These are phyloP conservation scores for Mortierella alpina DNA, from an alignment of 192 early-diverging fungal genomes.

Conservation along the genomic window DNA sequence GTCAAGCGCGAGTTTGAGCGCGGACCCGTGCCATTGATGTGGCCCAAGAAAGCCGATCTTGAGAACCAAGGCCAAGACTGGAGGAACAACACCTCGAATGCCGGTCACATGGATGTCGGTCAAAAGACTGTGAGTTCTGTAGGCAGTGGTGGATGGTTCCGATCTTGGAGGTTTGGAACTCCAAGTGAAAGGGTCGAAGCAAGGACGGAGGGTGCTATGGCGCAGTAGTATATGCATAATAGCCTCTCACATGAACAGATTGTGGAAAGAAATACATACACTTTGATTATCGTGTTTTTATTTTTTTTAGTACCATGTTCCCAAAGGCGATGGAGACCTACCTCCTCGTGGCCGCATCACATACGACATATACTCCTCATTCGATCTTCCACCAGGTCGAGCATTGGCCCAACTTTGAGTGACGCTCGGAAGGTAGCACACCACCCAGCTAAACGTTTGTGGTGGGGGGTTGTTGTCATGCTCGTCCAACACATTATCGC, in stretches of 20 bases:
- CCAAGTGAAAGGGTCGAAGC: background rate
- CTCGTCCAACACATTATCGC: too few species aligned
- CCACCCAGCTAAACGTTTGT: too few species aligned
- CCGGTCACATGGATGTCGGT: too few species aligned
- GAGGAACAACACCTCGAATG: background rate
- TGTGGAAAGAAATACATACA: background rate
- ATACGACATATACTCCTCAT: slow-evolving; percentile 23
- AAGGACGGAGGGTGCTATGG: slow-evolving; percentile 1
- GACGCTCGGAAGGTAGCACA: too few species aligned
- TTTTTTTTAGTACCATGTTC: slow-evolving; percentile 21
- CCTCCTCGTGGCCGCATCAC: slow-evolving; percentile 37
- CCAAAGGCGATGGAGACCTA: slow-evolving; percentile 32
- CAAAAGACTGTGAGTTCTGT: too few species aligned
- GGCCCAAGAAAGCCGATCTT: slow-evolving; percentile 19
- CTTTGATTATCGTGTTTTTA: background rate
- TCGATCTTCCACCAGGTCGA: slow-evolving; percentile 5
- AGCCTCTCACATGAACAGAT: background rate
- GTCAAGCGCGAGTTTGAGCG: slow-evolving; percentile 5
- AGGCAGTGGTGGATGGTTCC: background rate
- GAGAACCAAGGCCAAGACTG: slow-evolving; percentile 11
- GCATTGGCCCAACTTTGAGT: too few species aligned
- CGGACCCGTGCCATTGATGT: slow-evolving; percentile 23
- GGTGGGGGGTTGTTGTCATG: too few species aligned
- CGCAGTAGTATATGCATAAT: slow-evolving; percentile 5
- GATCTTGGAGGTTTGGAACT: background rate